These are phyloP conservation scores for Termitomyces heimii DNA, from an alignment of 768 basidiomycete genomes.

Conservation along the genomic window DNA sequence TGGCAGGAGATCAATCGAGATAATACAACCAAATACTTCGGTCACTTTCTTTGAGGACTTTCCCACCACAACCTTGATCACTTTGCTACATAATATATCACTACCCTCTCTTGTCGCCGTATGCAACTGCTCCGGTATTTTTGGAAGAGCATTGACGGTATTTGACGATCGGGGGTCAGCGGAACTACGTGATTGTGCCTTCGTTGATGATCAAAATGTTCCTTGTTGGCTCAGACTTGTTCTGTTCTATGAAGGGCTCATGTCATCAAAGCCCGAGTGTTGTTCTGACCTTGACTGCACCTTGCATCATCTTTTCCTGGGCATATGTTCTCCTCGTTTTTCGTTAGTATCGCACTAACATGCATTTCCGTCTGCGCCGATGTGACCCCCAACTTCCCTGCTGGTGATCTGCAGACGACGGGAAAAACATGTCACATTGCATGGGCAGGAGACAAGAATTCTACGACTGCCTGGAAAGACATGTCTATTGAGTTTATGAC, in stretches of 20 bases:
- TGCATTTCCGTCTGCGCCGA: conserved; percentile 41
- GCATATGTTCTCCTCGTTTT: background rate
- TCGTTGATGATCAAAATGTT: background rate
- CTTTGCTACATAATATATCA: background rate
- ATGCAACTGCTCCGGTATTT: background rate
- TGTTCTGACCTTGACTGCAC: background rate
- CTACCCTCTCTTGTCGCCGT: background rate
- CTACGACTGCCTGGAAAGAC: conserved; percentile 56
- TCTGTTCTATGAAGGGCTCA: background rate
- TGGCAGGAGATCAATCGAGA: background rate
- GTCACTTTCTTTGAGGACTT: too few species aligned
- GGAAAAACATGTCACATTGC: conserved; percentile 48
- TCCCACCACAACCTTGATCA: too few species aligned
- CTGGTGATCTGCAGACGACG: conserved; percentile 49
- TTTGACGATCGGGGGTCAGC: background rate
- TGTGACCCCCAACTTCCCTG: conserved; percentile 54
- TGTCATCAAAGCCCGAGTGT: background rate
- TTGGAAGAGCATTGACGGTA: too few species aligned
- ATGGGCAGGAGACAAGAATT: conserved; percentile 55
- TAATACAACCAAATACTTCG: background rate
- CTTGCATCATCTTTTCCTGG: background rate
- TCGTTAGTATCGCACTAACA: conserved; percentile 9
- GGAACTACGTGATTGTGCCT: background rate
- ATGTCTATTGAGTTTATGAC: conserved; percentile 80
- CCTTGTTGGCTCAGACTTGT: background rate